Evolutionary conservation across 169 alveolate species (phyloP), one percentile per base, ranked within the genome.

Genomic region (Eimeria sp.): DNA sequence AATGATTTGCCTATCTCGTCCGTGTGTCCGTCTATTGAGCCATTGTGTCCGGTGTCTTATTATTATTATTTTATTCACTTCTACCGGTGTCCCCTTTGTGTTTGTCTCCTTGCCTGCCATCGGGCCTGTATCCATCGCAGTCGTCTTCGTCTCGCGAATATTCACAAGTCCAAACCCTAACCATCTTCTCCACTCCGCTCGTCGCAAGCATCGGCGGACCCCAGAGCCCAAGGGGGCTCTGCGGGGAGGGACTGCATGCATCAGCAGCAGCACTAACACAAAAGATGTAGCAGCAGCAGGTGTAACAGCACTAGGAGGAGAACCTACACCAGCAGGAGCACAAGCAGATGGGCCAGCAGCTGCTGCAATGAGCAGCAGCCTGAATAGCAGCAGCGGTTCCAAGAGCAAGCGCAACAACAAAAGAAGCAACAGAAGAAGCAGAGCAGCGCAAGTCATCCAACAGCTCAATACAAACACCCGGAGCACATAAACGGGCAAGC

Each of bases 141-240:
- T 89, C 88, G 58, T 89, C 95, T 16, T 43, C 45, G 54, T 58
- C 73, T 51, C 89, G 75, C 84, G 78, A 9, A 9, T 43, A 16
- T 78, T 45, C 73, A 20, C 73, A 63, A 25, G 84, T 57, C 96
- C 96, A 92, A 5, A 92, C 57, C 25, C 96, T 88, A 18, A 92
- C 83, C 93, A 92, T 82, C 27, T 78, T 73, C 61, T 92, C 96
- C 14, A 92, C 83, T 54, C 96, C 96, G 73, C 96, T 61, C 34
- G 92, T 76, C 10, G 96, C 96, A 82, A 92, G 51, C 76, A 78
- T 61, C 25, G 96, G 92, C 5, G 92, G 91, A 5, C 65, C 57
- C 84, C 84, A 73, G 54, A 73, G 22, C 1, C 84, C 84, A 11
- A 73, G 3, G 30, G 84, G 84, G 47, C 84, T 73, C 54, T 73